Base-by-base conservation (phyloP, 2,329 filamentous ascomycete genomes). In the Fusarium graminum region DNA sequence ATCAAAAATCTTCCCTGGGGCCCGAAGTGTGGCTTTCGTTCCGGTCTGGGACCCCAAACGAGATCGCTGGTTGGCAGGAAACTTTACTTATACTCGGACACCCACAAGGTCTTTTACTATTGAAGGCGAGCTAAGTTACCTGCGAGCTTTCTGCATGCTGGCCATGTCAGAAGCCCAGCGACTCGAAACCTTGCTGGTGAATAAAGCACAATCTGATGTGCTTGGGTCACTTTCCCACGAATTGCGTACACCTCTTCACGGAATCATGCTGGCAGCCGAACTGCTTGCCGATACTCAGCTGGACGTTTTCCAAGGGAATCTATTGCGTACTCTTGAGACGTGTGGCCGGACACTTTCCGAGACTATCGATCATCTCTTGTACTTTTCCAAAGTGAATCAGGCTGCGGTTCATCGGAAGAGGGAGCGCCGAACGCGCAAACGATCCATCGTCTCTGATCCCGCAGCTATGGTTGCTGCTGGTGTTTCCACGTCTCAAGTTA, bases 141-240 rank as follows among this genome's bases (percentile, higher is more conserved):
- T 87, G 16, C 73, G 77, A 12, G 83, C 82, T 1, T 87, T 88
- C 68, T 81, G 81, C 1, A 82, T 83, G 52, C 82, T 82, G 2
- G 83, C 86, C 25, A 87, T 87, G 83, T 81, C 84, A 0, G 86
- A 89, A 58, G 76, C 88, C 7, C 80, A 82, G 1, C 78, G 83
- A 4, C 65, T 86, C 17, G 74, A 80, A 17, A 69, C 76, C 1
- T 52, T 73, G 5, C 70, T 74, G 12, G 77, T 79, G 2, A 79
- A 81, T 46, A 81, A 78, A 57, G 83, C 84, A 38, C 87, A 88
- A 69, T 82, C 83, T 1, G 85, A 88, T 53, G 83, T 88, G 44
- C 81, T 90, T 19, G 83, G 85, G 2, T 88, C 84, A 3, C 82
- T 90, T 13, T 87, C 84, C 8, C 87, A 90, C 69, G 87, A 90